Evolutionary conservation across 2,329 filamentous ascomycete genomes (phyloP), one percentile per base, ranked within the genome.

Genomic region (Stylonectria norvegica): DNA sequence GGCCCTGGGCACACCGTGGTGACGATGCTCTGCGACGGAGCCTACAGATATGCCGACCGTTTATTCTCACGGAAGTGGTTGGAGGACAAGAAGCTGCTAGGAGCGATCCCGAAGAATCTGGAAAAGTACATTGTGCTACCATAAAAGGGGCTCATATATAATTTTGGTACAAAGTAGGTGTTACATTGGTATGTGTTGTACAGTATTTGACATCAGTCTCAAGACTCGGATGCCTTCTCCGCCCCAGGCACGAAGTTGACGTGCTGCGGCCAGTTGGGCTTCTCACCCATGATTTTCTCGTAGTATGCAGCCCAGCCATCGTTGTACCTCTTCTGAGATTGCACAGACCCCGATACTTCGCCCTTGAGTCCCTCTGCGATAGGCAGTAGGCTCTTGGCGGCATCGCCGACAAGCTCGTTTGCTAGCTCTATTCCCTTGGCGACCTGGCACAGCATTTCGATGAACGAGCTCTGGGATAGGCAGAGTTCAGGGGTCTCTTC

Each of bases 1-100:
- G 93, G 93, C 20, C 84, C 81, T 53, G 90, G 91, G 8, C 80
- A 91, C 64, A 96, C 87, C 0, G 86, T 98, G 17, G 93, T 97
- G 33, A 98, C 93, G 2, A 79, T 97, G 42, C 76, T 98, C 31
- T 95, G 89, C 60, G 93, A 98, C 62, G 93, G 93, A 45, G 93
- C 93, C n/a, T 97, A 98, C 63, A 74, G 93, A 59, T 98, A 98
- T 64, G 93, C 93, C 5, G 93, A 98, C 50, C 76, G 93, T 23
- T 65, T 98, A 47, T 98, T 98, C 70, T 95, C 88, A 32, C 81
- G 80, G 64, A 90, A 85, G 65, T 98, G 93, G 93, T 69, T 98
- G 53, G 75, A 82, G 63, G 80, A 83, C 58, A 98, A 97, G 81
- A 86, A 85, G 42, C 70, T 98, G 50, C 65, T 93, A 32, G 78